Evolutionary conservation across 495 filamentous ascomycete genomes (phyloP).

Genomic region (Penicillium verhagenii): DNA sequence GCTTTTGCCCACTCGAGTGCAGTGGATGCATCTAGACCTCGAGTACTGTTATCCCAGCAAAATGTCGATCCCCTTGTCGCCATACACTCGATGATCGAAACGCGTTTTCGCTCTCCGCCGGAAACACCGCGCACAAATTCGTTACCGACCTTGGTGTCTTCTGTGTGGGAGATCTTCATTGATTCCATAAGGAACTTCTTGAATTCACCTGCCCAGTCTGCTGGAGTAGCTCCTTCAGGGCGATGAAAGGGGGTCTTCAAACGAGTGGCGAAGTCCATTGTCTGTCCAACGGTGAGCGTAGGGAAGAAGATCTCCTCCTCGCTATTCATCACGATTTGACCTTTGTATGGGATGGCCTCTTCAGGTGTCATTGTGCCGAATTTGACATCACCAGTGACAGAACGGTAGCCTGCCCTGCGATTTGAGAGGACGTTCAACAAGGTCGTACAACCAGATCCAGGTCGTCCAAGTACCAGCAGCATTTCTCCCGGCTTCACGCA

Average conservation of each 20-base stretch:
- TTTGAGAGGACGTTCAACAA: conserved; percentile 66
- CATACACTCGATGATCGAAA: conserved; percentile 65
- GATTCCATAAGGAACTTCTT: conserved; percentile 72
- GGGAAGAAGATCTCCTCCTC: conserved; percentile 75
- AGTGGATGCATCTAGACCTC: conserved; percentile 60
- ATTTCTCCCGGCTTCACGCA: conserved; percentile 55
- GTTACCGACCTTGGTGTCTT: conserved; percentile 78
- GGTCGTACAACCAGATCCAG: conserved; percentile 45
- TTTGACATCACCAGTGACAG: conserved; percentile 51
- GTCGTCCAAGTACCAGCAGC: conserved; percentile 43
- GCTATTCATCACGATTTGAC: conserved; percentile 67
- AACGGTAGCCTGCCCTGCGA: conserved; percentile 54
- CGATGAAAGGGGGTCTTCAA: conserved; percentile 34
- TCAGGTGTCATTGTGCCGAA: conserved; percentile 56
- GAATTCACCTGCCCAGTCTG: conserved; percentile 42
- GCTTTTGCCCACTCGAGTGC: conserved; percentile 54
- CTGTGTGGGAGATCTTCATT: conserved; percentile 74
- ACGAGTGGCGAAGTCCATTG: conserved; percentile 62
- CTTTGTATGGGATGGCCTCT: conserved; percentile 59
- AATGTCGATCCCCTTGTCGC: conserved; percentile 57
- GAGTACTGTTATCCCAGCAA: conserved; percentile 61
- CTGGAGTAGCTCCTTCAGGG: conserved; percentile 37
- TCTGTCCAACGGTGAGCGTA: conserved; percentile 65
- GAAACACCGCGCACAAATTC: conserved; percentile 76
- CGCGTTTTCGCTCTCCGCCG: conserved; percentile 76